Base-by-base conservation (phyloP, 177 flowering plant genomes). In the Vitis hybrid region DNA sequence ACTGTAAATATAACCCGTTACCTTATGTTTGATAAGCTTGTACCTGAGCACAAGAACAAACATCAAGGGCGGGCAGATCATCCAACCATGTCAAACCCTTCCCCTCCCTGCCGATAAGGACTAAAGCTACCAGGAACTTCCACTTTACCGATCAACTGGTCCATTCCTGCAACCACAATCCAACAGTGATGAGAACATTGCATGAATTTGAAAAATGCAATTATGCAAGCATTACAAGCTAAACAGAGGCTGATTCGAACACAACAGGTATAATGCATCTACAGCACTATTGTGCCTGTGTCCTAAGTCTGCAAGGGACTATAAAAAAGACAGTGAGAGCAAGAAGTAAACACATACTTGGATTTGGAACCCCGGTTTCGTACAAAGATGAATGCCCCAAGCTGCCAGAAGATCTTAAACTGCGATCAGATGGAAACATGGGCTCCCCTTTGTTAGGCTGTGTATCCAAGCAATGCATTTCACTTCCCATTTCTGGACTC, bases 351-450 rank as follows among this genome's bases (percentile, higher is more conserved):
- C 18, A 30, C 66, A 32, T 62, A 70, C 72, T 70, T 62, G 66
- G 52, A 62, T 62, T 52, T 52, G 72, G 32, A 3, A 52, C 16
- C 24, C 27, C 56, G 7, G 21, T 64, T 18, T 18, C 88, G 62
- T 81, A 89, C 76, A 81, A 86, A 49, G 90, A 74, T 61, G 85
- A 61, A 30, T 82, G 86, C 62, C 77, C 73, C 50, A 82, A 56
- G 70, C 77, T 67, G 63, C 79, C 78, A 46, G 82, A 69, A 51
- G 85, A 71, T 76, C 73, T 82, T 40, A 81, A 77, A 62, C 75
- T 67, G 30, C 78, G 81, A 72, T 81, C 80, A 30, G 82, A 77
- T 19, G 83, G 81, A 71, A 81, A 78, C 48, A 76, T 27, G 2
- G 78, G 57, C 61, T 83, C 87, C 4, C 58, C 71, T 72, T 88